A percentile compares a stretch with the other conserved stretches of the same genome.
Conservation (phyloP, 2,329 filamentous ascomycete genomes). For the Penicillium sclerotigenum region DNA sequence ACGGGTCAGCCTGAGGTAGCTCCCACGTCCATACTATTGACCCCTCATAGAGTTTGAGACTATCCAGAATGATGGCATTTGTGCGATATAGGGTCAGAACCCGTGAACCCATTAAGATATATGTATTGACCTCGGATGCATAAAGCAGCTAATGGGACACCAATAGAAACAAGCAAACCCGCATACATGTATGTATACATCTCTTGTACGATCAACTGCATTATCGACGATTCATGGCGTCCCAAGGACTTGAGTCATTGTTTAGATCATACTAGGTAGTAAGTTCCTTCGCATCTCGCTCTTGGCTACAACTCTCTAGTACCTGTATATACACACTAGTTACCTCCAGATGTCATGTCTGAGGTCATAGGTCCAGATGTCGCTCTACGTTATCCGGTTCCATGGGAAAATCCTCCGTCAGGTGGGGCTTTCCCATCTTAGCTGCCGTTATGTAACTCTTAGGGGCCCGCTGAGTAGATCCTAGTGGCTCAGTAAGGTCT, state of each 20-base stretch:
- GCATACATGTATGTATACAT: neutral
- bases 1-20: constrained; percentile 8
- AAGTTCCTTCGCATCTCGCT: too few relatives aligned
- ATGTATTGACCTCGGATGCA: neutral
- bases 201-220: neutral
- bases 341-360: neutral
- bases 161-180: constrained; percentile 2
- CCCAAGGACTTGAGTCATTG: neutral
- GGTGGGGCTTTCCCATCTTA: neutral
- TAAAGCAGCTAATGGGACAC: neutral
- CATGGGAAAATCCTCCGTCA: neutral
- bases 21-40: neutral
- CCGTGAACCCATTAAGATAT: neutral
- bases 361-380: neutral
- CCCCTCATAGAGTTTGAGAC: neutral
- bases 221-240: neutral
- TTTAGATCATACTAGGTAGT: neutral
- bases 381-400: neutral
- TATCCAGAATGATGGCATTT: neutral
- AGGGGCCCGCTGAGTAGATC: neutral
- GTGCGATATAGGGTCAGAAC: constrained; percentile 4
- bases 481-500: neutral
- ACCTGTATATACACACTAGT: neutral
- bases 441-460: neutral
- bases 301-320: too few relatives aligned